Evolutionary conservation across 108 stramenopile species (phyloP), one percentile per base, ranked within the genome.

Genomic region (Conticribra guillardii): DNA sequence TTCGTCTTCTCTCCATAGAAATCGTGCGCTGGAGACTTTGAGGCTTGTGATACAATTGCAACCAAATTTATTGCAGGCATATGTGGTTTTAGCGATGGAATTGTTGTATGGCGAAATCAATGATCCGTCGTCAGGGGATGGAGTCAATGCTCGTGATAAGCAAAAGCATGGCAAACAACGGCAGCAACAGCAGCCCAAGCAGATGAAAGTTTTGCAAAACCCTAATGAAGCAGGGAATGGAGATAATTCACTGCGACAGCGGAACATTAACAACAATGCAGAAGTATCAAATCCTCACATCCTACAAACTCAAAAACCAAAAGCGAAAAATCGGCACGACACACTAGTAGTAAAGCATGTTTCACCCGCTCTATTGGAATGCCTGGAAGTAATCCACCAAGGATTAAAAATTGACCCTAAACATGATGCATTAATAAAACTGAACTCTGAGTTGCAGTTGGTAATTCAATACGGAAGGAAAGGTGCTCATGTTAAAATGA

Each of bases 101-200:
- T 48, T 69, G 11, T 59, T 69, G 4, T 69, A 69, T 14, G 58
- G 58, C n/a, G 68, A 58, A 48, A 24, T 69, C 11, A 69, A 60
- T 50, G 1, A 60, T 17, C 21, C 3, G n/a, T 47, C 18, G 2
- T n/a, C 27, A n/a, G 18, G 17, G 30, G 47, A 51, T 2, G 0
- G 24, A 50, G 8, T 11, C 5, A 41, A 41, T 41, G 37, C 11
- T 41, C 11, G 11, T 41, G 5, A 9, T 11, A 5, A 41, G 37
- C 37, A 11, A 41, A 11, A 41, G 37, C 37, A 11, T 5, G 37
- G 37, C 5, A 41, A 5, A 41, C 5, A 41, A 41, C 5, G 11
- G 37, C 5, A 41, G 37, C n/a, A n/a, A n/a, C 37, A 41, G 37
- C 37, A 41, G 11, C 11, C 37, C 11, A 41, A 41, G 37, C 11